A percentile compares a stretch with the other conserved stretches of the same genome.
Conservation (phyloP, 768 basidiomycete species). For the Pleurotus ostreatus region DNA sequence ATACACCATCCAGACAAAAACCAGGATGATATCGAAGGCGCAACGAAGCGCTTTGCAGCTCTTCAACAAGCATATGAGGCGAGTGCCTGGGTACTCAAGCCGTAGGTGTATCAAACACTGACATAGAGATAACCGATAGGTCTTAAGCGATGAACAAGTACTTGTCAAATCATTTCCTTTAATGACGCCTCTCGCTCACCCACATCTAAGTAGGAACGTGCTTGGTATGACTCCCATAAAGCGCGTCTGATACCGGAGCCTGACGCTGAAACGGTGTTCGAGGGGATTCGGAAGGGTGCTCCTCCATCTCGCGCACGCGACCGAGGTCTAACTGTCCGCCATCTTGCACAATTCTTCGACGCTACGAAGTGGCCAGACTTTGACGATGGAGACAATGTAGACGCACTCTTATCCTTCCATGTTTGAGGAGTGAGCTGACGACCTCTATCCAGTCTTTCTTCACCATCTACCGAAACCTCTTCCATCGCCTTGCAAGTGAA, state of each 20-base stretch:
- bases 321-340: slow-evolving; percentile 75
- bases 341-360: slow-evolving; percentile 85
- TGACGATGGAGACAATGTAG: slow-evolving; percentile 59
- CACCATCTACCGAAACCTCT: slow-evolving; percentile 84
- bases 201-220: slow-evolving; percentile 74
- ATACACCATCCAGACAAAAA: slow-evolving; percentile 91
- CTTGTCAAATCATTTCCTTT: background rate
- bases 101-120: slow-evolving; percentile 3
- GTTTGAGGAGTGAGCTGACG: background rate
- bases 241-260: slow-evolving; percentile 76
- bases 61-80: slow-evolving; percentile 98
- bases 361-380: slow-evolving; percentile 60
- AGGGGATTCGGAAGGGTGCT: slow-evolving; percentile 76
- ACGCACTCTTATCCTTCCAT: slow-evolving; percentile 15
- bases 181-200: background rate
- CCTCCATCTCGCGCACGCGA: slow-evolving; percentile 51
- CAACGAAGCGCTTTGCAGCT: slow-evolving; percentile 82
- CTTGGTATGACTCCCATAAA: slow-evolving; percentile 96
- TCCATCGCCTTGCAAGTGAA: slow-evolving; percentile 77
- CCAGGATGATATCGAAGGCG: slow-evolving; percentile 70
- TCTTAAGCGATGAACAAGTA: slow-evolving; percentile 94
- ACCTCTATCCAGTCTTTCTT: slow-evolving; percentile 69
- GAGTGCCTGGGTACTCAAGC: slow-evolving; percentile 16
- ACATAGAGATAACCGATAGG: slow-evolving; percentile 35
- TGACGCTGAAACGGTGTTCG: slow-evolving; percentile 80